Evolutionary conservation across 2,329 filamentous ascomycete species (phyloP).

Genomic region (Blastomyces parvus): DNA sequence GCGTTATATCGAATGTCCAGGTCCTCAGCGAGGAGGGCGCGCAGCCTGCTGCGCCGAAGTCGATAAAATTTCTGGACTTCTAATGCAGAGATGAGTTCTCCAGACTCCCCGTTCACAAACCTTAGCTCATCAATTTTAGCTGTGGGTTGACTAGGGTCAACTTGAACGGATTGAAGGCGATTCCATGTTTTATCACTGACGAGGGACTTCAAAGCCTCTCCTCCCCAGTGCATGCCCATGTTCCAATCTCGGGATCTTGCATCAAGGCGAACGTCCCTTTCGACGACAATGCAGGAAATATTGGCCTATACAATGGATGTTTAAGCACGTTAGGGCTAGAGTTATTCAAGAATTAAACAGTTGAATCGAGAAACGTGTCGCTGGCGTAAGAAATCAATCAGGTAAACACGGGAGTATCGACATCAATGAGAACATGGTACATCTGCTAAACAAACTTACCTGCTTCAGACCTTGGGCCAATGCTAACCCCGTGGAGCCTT

Average conservation of each 20-base stretch:
- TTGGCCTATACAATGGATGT: constrained; percentile 6
- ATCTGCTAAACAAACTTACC: background rate
- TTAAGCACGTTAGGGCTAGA: background rate
- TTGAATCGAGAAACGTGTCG: background rate
- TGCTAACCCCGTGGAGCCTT: background rate
- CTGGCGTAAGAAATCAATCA: background rate
- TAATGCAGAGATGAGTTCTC: constrained; percentile 16
- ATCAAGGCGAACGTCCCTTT: constrained; percentile 18
- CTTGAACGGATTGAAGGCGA: constrained; percentile 15
- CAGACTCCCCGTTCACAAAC: constrained; percentile 20
- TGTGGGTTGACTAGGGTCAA: constrained; percentile 18
- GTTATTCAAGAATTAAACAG: background rate
- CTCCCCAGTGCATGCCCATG: constrained; percentile 24
- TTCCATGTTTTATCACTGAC: constrained; percentile 17
- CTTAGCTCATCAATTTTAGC: constrained; percentile 15
- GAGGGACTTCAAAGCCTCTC: constrained; percentile 16
- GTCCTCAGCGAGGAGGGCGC: constrained; percentile 18
- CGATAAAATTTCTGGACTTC: constrained; percentile 18
- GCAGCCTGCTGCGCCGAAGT: constrained; percentile 21
- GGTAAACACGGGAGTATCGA: background rate
- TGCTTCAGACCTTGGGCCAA: constrained; percentile 7
- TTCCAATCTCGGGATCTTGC: constrained; percentile 23
- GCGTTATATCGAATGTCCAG: constrained; percentile 13
- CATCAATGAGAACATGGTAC: background rate
- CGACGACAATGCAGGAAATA: constrained; percentile 19